Evolutionary conservation across 2,329 filamentous ascomycete species (phyloP), one percentile per base, ranked within the genome.

Genomic region (Aquanectria penicillioides): DNA sequence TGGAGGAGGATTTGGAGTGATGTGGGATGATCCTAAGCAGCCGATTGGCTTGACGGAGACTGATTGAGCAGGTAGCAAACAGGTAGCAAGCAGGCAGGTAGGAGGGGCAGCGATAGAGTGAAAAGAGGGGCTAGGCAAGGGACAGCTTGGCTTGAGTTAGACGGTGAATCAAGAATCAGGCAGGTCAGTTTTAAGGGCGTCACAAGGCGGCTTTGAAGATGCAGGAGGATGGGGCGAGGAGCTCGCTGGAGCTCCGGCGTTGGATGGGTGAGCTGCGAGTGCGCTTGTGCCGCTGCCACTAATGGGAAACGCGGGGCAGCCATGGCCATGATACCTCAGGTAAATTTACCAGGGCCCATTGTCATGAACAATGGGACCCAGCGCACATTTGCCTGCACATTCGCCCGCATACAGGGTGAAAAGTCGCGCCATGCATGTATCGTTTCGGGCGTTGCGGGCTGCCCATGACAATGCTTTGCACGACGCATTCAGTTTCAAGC

Each of bases 281-380:
- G 48, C 34, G 37, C 36, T 26, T 38, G 28, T 37, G 38, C 56
- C 54, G 46, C 58, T 57, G 33, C 56, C 43, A 26, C 54, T 33
- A 56, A 48, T 36, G 38, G 57, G 52, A 67, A 69, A 65, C 67
- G 67, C 65, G 67, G 67, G 67, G 67, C 67, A 68, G 28, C 34
- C 53, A 56, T 64, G 52, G 28, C 34, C 53, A 56, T 64, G 52
- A 60, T 40, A 31, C 26, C 43, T 36, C 50, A 51, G 15, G 48
- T 38, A 48, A 25, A 49, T 56, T 55, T n/a, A n/a, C n/a, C n/a
- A n/a, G n/a, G n/a, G 20, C 38, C 33, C 33, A 18, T 41, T 25
- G 22, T 43, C 33, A 59, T 36, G 49, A 29, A 54, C 49, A 55
- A 55, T 46, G 41, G 33, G 28, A 28, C 41, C 41, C 23, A 20